Evolutionary conservation across 306 rosid genomes (phyloP).

Genomic region (Urtica urens): DNA sequence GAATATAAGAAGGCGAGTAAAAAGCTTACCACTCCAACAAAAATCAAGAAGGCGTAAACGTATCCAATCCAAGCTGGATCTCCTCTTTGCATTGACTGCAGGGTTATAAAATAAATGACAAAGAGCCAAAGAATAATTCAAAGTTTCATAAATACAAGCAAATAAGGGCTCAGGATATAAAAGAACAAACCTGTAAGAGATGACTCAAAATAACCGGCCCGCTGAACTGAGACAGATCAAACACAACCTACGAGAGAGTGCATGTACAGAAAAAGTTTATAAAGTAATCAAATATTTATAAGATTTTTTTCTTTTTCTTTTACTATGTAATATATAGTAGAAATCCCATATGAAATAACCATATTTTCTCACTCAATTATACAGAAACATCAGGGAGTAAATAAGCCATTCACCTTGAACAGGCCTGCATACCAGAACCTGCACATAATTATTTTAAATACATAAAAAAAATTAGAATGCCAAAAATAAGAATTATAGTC

Average conservation of each 20-base stretch:
- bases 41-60: slow-evolving; percentile 63
- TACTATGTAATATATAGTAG: too few relatives aligned
- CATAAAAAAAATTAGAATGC: slow-evolving; percentile 21
- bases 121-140: slow-evolving; percentile 11
- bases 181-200: slow-evolving; percentile 48
- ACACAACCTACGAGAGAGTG: slow-evolving; percentile 45
- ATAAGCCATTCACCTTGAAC: slow-evolving; percentile 42
- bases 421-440: slow-evolving; percentile 91
- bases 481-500: background rate
- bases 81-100: slow-evolving; percentile 87
- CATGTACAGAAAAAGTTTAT: too few relatives aligned
- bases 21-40: slow-evolving; percentile 65
- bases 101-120: slow-evolving; percentile 12
- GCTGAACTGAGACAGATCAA: slow-evolving; percentile 66
- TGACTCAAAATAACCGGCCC: slow-evolving; percentile 63
- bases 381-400: background rate
- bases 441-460: slow-evolving; percentile 15
- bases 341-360: too few relatives aligned
- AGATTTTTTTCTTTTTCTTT: too few relatives aligned
- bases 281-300: too few relatives aligned
- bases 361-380: too few relatives aligned
- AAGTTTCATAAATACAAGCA: background rate
- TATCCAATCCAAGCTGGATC: slow-evolving; percentile 81
- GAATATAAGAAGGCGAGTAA: slow-evolving; percentile 6
- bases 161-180: slow-evolving; percentile 4